These are phyloP conservation scores for Ceratobasidium sp. DNA, from an alignment of 1,284 basidiomycete species.

Conservation along the genomic window DNA sequence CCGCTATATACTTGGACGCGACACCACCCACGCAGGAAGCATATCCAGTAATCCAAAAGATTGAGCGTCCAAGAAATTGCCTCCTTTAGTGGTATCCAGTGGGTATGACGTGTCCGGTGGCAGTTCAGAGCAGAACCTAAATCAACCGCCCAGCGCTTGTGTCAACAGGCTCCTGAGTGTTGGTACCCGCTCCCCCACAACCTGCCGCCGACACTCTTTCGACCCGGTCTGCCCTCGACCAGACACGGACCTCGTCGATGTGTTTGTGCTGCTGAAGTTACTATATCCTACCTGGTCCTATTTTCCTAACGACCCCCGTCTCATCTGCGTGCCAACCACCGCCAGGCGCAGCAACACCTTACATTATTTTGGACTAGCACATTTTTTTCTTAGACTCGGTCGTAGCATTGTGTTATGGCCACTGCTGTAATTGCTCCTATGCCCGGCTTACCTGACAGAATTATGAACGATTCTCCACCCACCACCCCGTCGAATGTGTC, in stretches of 20 bases:
- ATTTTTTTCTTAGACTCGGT: conserved; percentile 2
- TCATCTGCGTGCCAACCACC: conserved; percentile 7
- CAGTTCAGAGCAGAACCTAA: background rate
- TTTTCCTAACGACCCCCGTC: conserved; percentile 14
- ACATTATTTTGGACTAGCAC: background rate
- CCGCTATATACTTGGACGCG: conserved; percentile 8
- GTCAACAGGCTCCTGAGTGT: conserved; percentile 36
- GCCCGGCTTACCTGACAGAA: conserved; percentile 13
- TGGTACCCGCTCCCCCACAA: conserved; percentile 42
- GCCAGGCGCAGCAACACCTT: conserved; percentile 21
- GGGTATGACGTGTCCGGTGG: background rate
- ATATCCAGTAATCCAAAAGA: background rate
- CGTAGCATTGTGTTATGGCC: conserved; percentile 14
- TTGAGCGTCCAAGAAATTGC: background rate
- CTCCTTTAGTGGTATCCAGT: background rate
- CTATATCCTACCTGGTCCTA: background rate
- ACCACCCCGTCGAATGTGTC: conserved; percentile 36
- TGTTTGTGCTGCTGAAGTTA: conserved; percentile 5
- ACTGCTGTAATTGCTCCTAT: conserved; percentile 24
- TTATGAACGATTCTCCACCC: conserved; percentile 30
- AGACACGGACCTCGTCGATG: conserved; percentile 8
- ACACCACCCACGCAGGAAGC: background rate
- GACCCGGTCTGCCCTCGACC: background rate
- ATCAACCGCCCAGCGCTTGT: conserved; percentile 26
- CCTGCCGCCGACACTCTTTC: conserved; percentile 21